Evolutionary conservation across 1,139 yeast species (phyloP).

Genomic region (Debaryomyces fabryi): DNA sequence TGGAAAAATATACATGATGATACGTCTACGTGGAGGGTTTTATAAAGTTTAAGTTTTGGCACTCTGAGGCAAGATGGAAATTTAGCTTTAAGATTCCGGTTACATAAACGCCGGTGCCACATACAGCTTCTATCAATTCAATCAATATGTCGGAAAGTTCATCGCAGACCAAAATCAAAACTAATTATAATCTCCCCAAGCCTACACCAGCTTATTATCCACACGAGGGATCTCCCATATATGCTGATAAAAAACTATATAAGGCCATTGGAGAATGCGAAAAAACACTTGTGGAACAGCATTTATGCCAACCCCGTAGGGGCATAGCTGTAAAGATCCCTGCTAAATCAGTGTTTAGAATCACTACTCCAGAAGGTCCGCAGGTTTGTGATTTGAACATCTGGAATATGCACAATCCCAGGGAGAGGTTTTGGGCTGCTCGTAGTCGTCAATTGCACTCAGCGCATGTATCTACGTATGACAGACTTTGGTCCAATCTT

Average conservation of each 20-base stretch:
- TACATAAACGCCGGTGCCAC: too few relatives aligned
- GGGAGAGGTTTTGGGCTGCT: conserved; percentile 72
- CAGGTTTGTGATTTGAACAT: conserved; percentile 71
- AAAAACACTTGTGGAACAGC: conserved; percentile 37
- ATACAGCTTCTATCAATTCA: too few relatives aligned
- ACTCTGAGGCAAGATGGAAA: background rate
- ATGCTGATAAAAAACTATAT: conserved; percentile 53
- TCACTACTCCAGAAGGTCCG: conserved; percentile 69
- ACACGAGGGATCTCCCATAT: conserved; percentile 53
- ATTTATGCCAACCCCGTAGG: conserved; percentile 53
- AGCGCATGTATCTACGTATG: conserved; percentile 65
- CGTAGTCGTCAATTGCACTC: conserved; percentile 67
- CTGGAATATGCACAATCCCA: conserved; percentile 62
- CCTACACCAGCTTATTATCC: conserved; percentile 64
- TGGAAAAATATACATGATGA: background rate
- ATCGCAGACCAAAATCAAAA: conserved; percentile 42
- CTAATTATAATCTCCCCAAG: conserved; percentile 45
- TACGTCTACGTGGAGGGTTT: background rate
- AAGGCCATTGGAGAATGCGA: conserved; percentile 45
- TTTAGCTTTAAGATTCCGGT: too few relatives aligned
- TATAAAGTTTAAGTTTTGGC: background rate
- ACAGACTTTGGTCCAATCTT: conserved; percentile 64
- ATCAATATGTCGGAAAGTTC: conserved; percentile 23
- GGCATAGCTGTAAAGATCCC: conserved; percentile 66
- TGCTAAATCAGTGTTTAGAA: conserved; percentile 57